A percentile compares a stretch with the other conserved stretches of the same genome.
phyloP scores from a whole-genome alignment of 768 basidiomycete species.

The Collybia mongolica region DNA sequence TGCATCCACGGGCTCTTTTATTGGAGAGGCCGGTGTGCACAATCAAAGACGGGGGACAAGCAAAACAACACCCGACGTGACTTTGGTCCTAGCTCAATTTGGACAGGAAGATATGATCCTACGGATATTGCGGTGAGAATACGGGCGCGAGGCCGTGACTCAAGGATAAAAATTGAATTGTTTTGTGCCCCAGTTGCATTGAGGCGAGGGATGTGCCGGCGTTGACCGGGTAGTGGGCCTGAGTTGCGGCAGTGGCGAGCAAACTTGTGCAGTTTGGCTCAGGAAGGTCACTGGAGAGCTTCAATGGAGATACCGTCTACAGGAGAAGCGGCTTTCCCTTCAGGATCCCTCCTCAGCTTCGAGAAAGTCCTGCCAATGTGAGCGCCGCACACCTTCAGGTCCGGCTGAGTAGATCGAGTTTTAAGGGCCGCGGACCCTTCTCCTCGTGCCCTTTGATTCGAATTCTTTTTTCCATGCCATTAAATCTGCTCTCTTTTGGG shows the following conservation, averaged over 20 bases:
- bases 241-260: conserved; percentile 24
- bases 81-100: conserved; percentile 38
- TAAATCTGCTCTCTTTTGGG: conserved; percentile 44
- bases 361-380: conserved; percentile 40
- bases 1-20: conserved; percentile 26
- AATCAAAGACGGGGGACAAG: conserved; percentile 21
- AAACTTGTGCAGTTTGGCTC: conserved; percentile 24
- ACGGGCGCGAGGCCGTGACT: conserved; percentile 27
- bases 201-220: conserved; percentile 21
- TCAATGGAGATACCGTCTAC: conserved; percentile 38
- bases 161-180: conserved; percentile 20
- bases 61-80: conserved; percentile 30
- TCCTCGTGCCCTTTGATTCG: conserved; percentile 70
- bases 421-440: conserved; percentile 55
- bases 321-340: conserved; percentile 27
- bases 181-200: conserved; percentile 12
- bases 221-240: conserved; percentile 16
- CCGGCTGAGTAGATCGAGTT: conserved; percentile 42
- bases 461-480: conserved; percentile 67
- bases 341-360: conserved; percentile 36
- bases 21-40: conserved; percentile 17
- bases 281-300: conserved; percentile 21
- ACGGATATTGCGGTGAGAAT: conserved; percentile 46
- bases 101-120: conserved; percentile 28
- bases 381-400: conserved; percentile 45